Percentiles rank a stretch among this genome's conserved stretches.
Evolutionary conservation across 345 rosid species (phyloP).

Genomic region (Toxicodendron radicans): DNA sequence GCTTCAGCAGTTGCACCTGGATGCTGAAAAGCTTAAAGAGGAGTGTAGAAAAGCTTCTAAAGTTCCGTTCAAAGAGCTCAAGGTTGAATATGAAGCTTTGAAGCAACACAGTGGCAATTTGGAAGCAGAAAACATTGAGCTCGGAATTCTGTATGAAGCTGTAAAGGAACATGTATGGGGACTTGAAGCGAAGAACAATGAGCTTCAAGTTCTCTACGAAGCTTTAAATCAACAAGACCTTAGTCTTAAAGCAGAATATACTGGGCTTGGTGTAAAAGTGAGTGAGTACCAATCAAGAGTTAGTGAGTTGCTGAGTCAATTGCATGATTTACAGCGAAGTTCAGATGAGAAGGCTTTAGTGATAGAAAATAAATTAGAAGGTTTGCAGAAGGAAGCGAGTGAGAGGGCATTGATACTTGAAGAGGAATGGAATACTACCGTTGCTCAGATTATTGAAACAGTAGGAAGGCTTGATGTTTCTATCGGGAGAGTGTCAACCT

Average conservation of each 20-base stretch:
- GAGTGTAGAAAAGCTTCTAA: slow-evolving; percentile 38
- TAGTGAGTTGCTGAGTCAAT: slow-evolving; percentile 55
- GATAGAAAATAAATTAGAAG: slow-evolving; percentile 51
- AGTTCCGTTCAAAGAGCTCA: slow-evolving; percentile 42
- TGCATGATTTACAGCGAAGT: slow-evolving; percentile 48
- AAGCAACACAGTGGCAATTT: slow-evolving; percentile 45
- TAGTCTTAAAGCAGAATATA: slow-evolving; percentile 48
- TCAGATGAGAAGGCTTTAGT: slow-evolving; percentile 42
- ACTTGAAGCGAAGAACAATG: slow-evolving; percentile 41
- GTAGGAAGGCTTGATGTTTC: slow-evolving; percentile 58
- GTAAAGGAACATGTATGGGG: slow-evolving; percentile 45
- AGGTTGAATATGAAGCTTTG: slow-evolving; percentile 46
- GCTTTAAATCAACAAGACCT: slow-evolving; percentile 41
- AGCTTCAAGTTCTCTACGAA: slow-evolving; percentile 52
- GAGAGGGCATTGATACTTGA: slow-evolving; percentile 51
- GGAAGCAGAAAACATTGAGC: slow-evolving; percentile 61
- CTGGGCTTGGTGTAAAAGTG: slow-evolving; percentile 47
- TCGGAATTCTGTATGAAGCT: slow-evolving; percentile 60
- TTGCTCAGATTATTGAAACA: slow-evolving; percentile 47
- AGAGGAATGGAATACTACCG: slow-evolving; percentile 48
- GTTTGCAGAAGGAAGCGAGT: slow-evolving; percentile 49
- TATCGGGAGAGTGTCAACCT: slow-evolving; percentile 31
- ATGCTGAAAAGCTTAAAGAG: slow-evolving; percentile 45
- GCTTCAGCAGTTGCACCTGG: slow-evolving; percentile 50
- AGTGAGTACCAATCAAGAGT: slow-evolving; percentile 37